Evolutionary conservation across 2,329 filamentous ascomycete genomes (phyloP).

Genomic region (Ophiostoma fasciatum): DNA sequence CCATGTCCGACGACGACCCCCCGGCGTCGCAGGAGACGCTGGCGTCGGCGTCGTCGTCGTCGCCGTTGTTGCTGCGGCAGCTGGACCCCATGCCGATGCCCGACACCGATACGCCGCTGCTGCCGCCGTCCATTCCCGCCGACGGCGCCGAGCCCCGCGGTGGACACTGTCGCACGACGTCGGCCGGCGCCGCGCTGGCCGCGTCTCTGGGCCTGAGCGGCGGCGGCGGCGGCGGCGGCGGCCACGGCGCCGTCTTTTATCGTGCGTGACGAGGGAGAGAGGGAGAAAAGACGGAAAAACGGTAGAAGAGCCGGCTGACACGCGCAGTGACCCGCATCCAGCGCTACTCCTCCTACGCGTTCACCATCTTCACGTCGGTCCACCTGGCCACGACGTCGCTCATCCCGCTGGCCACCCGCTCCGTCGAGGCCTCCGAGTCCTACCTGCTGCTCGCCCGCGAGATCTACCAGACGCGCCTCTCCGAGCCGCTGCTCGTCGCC

Average conservation of each 20-base stretch:
- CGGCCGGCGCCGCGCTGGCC: neutral
- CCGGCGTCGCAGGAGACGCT: conserved; percentile 37
- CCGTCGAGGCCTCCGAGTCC: conserved; percentile 60
- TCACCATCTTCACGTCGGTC: conserved; percentile 58
- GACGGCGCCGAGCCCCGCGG: conserved; percentile 28
- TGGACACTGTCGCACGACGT: conserved; percentile 23
- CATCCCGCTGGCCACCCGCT: conserved; percentile 60
- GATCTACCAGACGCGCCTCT: conserved; percentile 71
- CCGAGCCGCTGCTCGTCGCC: conserved; percentile 67
- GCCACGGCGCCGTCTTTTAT: conserved; percentile 54
- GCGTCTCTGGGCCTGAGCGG: conserved; percentile 42
- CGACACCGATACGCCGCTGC: conserved; percentile 35
- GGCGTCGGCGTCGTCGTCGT: conserved; percentile 41
- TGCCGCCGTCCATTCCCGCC: conserved; percentile 13
- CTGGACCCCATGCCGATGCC: conserved; percentile 68
- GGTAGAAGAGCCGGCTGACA: neutral
- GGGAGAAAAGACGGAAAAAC: neutral
- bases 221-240: conserved; percentile 16
- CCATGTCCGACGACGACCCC: no score
- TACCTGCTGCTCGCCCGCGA: conserved; percentile 85
- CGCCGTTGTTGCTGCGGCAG: conserved; percentile 53
- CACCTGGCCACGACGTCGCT: conserved; percentile 73
- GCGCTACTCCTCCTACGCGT: conserved; percentile 78
- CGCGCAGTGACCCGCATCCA: conserved; percentile 57
- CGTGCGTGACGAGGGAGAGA: conserved; percentile 1